These are phyloP conservation scores for Calonectria ilicicola DNA, from an alignment of 2,329 filamentous ascomycete genomes.

Conservation along the genomic window DNA sequence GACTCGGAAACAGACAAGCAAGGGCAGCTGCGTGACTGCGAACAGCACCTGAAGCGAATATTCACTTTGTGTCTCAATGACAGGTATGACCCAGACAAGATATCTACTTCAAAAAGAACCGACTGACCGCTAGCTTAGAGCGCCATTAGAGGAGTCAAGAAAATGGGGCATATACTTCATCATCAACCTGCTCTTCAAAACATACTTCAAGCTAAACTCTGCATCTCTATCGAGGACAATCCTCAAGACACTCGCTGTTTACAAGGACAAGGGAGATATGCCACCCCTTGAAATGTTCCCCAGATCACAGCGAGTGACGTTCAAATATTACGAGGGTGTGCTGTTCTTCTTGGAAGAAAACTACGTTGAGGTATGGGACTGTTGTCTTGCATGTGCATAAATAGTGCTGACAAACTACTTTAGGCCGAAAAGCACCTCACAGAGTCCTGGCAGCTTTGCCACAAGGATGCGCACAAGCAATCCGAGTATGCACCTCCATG, in stretches of 20 bases:
- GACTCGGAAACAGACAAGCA: constrained; percentile 81
- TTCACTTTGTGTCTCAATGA: constrained; percentile 93
- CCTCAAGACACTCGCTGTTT: constrained; percentile 83
- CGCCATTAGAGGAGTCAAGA: constrained; percentile 85
- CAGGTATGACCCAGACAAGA: constrained; percentile 65
- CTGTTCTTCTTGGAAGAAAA: constrained; percentile 96
- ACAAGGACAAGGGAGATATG: constrained; percentile 78
- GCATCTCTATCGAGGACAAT: constrained; percentile 92
- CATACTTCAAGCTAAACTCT: constrained; percentile 95
- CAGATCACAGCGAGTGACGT: constrained; percentile 91
- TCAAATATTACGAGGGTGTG: constrained; percentile 95
- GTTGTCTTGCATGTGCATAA: background rate
- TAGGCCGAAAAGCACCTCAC: constrained; percentile 85
- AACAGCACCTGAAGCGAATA: constrained; percentile 89
- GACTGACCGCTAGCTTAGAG: constrained; percentile 60
- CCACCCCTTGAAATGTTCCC: constrained; percentile 84
- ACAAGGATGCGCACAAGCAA: constrained; percentile 78
- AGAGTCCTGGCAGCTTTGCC: constrained; percentile 85
- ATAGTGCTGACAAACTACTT: constrained; percentile 18
- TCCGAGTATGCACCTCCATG: constrained; percentile 71
- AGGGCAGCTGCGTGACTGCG: constrained; percentile 90
- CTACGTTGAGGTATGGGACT: constrained; percentile 74
- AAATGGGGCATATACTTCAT: constrained; percentile 99
- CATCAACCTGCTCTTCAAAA: constrained; percentile 96
- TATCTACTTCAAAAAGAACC: background rate